Conservation (phyloP, 768 basidiomycete species). For the Melanogaster broomeanus region DNA sequence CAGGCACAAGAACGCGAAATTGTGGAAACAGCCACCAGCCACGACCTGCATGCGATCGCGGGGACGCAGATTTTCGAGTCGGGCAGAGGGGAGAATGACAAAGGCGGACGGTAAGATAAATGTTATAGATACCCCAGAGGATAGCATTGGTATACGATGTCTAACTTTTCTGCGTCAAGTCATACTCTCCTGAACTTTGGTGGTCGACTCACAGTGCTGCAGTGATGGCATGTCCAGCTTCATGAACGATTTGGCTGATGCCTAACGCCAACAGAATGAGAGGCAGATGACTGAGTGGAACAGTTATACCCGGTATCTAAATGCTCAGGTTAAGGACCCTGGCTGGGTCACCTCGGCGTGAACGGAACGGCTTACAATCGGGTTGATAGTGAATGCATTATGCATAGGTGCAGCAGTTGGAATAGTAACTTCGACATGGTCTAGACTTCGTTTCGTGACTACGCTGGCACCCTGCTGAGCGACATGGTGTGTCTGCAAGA, state of each 20-base stretch:
- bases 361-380: constrained; percentile 31
- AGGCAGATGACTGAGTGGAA: constrained; percentile 72
- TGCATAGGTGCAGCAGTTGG: neutral
- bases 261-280: constrained; percentile 63
- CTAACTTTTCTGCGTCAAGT: constrained; percentile 40
- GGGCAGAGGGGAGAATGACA: constrained; percentile 55
- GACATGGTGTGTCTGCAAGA: constrained; percentile 3
- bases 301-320: constrained; percentile 83
- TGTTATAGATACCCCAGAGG: constrained; percentile 61
- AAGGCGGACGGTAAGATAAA: constrained; percentile 74
- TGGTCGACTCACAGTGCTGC: constrained; percentile 64
- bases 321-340: neutral
- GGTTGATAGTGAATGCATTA: constrained; percentile 17
- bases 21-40: constrained; percentile 79
- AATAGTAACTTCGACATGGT: neutral
- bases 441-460: constrained; percentile 17
- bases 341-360: neutral
- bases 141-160: constrained; percentile 61
- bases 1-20: constrained; percentile 58
- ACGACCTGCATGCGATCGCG: constrained; percentile 58
- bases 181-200: neutral
- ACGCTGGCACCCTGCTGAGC: constrained; percentile 4
- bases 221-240: constrained; percentile 75
- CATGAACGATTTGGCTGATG: constrained; percentile 71
- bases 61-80: constrained; percentile 39